Percentiles rank a stretch among this genome's conserved stretches.
These are phyloP conservation scores for Sarocladiaceae sp. DNA, from an alignment of 2,329 filamentous ascomycete genomes.

Conservation along the genomic window DNA sequence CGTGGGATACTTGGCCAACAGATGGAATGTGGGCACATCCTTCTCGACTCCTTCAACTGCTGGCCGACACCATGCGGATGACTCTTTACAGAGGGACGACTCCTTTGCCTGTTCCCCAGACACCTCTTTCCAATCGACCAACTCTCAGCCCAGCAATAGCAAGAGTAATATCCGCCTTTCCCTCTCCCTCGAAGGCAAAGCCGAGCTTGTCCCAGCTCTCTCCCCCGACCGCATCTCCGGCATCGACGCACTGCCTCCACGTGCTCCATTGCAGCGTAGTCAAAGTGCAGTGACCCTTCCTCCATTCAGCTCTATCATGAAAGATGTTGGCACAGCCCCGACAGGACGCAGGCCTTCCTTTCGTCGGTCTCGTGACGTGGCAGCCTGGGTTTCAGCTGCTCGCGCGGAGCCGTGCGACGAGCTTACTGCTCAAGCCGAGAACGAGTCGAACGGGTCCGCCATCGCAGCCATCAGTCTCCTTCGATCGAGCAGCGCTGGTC, in stretches of 20 bases:
- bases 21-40: slow-evolving; percentile 51
- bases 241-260: slow-evolving; percentile 5
- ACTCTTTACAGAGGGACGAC: not conserved
- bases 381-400: slow-evolving; percentile 88
- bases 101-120: slow-evolving; percentile 31
- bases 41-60: slow-evolving; percentile 16
- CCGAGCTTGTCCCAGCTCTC: slow-evolving; percentile 64
- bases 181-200: slow-evolving; percentile 83
- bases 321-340: not conserved
- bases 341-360: slow-evolving; percentile 14
- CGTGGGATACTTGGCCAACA: slow-evolving; percentile 49
- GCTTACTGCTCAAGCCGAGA: slow-evolving; percentile 74
- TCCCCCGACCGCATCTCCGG: not conserved
- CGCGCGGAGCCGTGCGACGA: slow-evolving; percentile 76
- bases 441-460: slow-evolving; percentile 75
- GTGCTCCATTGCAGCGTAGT: slow-evolving; percentile 59
- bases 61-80: slow-evolving; percentile 28
- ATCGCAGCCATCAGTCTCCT: slow-evolving; percentile 78
- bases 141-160: slow-evolving; percentile 55
- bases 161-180: slow-evolving; percentile 74
- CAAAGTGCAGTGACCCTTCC: slow-evolving; percentile 56
- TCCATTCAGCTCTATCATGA: slow-evolving; percentile 6
- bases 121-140: slow-evolving; percentile 32
- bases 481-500: slow-evolving; percentile 53
- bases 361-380: slow-evolving; percentile 77